These are phyloP conservation scores for Clarireedia hainanense DNA, from an alignment of 2,329 filamentous ascomycete genomes.

Conservation along the genomic window DNA sequence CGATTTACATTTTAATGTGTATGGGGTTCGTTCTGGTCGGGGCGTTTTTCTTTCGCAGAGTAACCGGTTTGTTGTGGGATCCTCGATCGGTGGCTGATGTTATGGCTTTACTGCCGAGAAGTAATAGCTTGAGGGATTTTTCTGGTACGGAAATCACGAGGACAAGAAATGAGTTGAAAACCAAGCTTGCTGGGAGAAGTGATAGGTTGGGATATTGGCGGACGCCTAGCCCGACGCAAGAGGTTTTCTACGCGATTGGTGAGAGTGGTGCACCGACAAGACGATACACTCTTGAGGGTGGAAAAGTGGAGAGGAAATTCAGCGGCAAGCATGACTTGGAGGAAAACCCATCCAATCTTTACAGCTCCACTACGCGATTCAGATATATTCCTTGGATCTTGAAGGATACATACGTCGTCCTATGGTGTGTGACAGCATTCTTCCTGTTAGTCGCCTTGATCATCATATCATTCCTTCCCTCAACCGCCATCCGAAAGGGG, in stretches of 20 bases:
- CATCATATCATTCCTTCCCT: constrained; percentile 68
- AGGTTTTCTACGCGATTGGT: constrained; percentile 76
- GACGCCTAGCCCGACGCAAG: constrained; percentile 50
- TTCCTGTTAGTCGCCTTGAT: constrained; percentile 63
- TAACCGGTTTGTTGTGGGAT: constrained; percentile 80
- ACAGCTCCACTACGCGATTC: constrained; percentile 40
- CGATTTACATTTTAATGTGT: constrained; percentile 61
- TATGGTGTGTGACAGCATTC: constrained; percentile 53
- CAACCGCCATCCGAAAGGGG: constrained; percentile 56
- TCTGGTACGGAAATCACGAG: constrained; percentile 56
- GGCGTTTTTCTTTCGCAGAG: constrained; percentile 54
- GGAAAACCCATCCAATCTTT: constrained; percentile 17
- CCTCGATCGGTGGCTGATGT: constrained; percentile 74
- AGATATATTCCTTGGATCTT: constrained; percentile 74
- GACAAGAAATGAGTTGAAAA: constrained; percentile 43
- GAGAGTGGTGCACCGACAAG: constrained; percentile 45
- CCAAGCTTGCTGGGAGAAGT: constrained; percentile 46
- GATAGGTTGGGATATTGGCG: constrained; percentile 85
- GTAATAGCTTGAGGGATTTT: constrained; percentile 70
- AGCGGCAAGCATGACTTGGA: constrained; percentile 19
- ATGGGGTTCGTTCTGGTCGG: constrained; percentile 50
- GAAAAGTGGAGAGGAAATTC: constrained; percentile 38
- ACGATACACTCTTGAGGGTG: constrained; percentile 42
- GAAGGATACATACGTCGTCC: constrained; percentile 54
- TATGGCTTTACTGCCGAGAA: constrained; percentile 67